Evolutionary conservation across 495 filamentous ascomycete species (phyloP), one percentile per base, ranked within the genome.

Genomic region (Penicillium waksmanii): DNA sequence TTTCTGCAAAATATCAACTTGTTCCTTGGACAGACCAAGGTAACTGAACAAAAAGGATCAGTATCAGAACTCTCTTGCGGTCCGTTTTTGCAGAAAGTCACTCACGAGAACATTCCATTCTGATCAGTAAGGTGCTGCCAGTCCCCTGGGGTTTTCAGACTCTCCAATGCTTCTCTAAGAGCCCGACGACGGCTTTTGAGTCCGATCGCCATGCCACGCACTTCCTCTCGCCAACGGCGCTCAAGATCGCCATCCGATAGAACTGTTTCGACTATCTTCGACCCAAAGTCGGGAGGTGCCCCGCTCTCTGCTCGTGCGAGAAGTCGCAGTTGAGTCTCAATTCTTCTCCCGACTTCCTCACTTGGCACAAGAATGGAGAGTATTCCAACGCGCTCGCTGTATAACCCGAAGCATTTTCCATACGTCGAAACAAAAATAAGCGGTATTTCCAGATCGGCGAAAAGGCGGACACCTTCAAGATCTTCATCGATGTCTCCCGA

Each of bases 51-150:
- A 51, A 27, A 18, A 34, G 59, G 21, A 63, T 31, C 19, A 56
- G n/a, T 4, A 34, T 7, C 5, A 1, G 8, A 27, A 7, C 19
- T 44, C 8, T 23, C 33, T 5, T 47, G 19, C 9, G 4, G 31
- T 3, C 11, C 11, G 36, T n/a, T 12, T 0, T 40, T n/a, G 15
- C 4, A 40, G 11, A 12, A 6, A 48, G 0, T 47, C 62, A 53
- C 34, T 44, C 9, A 65, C 62, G 62, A 65, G 35, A 65, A 65
- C 62, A 65, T 65, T 15, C 62, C 62, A 23, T 55, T 61, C 54
- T 65, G 62, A 0, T 65, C 54, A 35, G 62, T 65, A 35, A 65
- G 51, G 48, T 61, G 55, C 18, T 21, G 18, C 62, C 62, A 65
- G 13, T 55, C 31, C 6, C 62, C 62, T 18, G 62, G 62, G 12